A percentile compares a stretch with the other conserved stretches of the same genome.
Evolutionary conservation across 2,329 filamentous ascomycete species (phyloP).

Genomic region (Coleophoma eucalyptorum): DNA sequence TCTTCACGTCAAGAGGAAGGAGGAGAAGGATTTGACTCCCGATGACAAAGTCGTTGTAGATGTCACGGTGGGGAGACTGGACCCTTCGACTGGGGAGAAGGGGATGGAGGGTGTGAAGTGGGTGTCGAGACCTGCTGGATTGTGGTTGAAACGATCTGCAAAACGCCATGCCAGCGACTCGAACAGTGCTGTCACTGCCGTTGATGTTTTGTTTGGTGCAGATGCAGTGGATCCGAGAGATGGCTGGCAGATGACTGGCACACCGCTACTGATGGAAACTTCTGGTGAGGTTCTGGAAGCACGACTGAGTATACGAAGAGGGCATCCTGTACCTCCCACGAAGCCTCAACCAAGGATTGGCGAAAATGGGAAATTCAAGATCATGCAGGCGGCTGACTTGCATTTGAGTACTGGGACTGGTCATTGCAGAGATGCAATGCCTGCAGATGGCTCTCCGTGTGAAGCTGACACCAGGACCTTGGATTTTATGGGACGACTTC

Average conservation of each 20-base stretch:
- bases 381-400: slow-evolving; percentile 92
- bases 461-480: slow-evolving; percentile 89
- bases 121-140: slow-evolving; percentile 62
- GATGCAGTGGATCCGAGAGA: slow-evolving; percentile 84
- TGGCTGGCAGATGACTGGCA: slow-evolving; percentile 78
- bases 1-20: slow-evolving; percentile 65
- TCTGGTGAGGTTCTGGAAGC: slow-evolving; percentile 60
- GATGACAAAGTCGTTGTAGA: slow-evolving; percentile 64
- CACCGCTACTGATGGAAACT: slow-evolving; percentile 66
- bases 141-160: slow-evolving; percentile 56
- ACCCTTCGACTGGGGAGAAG: slow-evolving; percentile 50
- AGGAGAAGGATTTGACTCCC: slow-evolving; percentile 60
- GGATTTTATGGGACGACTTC: slow-evolving; percentile 77
- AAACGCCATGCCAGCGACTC: slow-evolving; percentile 46
- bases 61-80: slow-evolving; percentile 57
- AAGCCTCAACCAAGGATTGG: slow-evolving; percentile 74
- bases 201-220: slow-evolving; percentile 67
- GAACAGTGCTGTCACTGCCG: slow-evolving; percentile 52
- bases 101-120: slow-evolving; percentile 52
- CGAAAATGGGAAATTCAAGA: slow-evolving; percentile 93
- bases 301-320: slow-evolving; percentile 75
- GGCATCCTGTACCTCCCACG: slow-evolving; percentile 57
- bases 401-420: slow-evolving; percentile 91
- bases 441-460: slow-evolving; percentile 70
- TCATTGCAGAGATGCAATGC: slow-evolving; percentile 79